A percentile compares a stretch with the other conserved stretches of the same genome.
These are phyloP conservation scores for Rhizoclosmatium globosum DNA, from an alignment of 192 early-diverging fungal species.

Conservation along the genomic window DNA sequence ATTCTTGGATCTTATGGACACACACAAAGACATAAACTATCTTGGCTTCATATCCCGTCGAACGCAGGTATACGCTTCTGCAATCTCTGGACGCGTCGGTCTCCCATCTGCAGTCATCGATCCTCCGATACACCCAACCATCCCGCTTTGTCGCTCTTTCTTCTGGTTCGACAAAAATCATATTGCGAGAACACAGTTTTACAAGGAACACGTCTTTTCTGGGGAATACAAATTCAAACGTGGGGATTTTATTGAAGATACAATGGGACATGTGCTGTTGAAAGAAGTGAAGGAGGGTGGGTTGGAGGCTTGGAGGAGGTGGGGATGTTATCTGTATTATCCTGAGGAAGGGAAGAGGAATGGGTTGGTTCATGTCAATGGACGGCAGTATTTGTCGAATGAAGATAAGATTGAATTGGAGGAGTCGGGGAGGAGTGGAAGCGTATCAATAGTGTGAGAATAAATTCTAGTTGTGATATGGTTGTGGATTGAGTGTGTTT, in stretches of 20 bases:
- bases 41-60: conserved; percentile 30
- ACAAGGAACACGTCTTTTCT: conserved; percentile 36
- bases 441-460: too few species aligned
- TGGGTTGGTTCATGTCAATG: background rate
- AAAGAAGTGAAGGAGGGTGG: conserved; percentile 35
- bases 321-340: conserved; percentile 42
- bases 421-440: background rate
- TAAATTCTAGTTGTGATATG: too few species aligned
- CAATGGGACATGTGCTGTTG: conserved; percentile 42
- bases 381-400: background rate
- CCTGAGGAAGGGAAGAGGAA: background rate
- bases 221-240: conserved; percentile 33
- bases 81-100: conserved; percentile 5
- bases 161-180: conserved; percentile 55
- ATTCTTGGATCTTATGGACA: conserved; percentile 14
- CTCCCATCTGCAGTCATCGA: conserved; percentile 7
- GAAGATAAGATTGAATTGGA: background rate
- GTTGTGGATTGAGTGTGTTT: too few species aligned
- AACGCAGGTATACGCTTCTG: conserved; percentile 25
- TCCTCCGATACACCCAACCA: background rate
- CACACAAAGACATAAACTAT: background rate
- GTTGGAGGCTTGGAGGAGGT: conserved; percentile 28
- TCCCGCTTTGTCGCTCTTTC: conserved; percentile 41
- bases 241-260: conserved; percentile 58
- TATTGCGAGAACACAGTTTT: conserved; percentile 38